Evolutionary conservation across 352 stramenopile genomes (phyloP).

Genomic region (Globisporangium sylvaticum): DNA sequence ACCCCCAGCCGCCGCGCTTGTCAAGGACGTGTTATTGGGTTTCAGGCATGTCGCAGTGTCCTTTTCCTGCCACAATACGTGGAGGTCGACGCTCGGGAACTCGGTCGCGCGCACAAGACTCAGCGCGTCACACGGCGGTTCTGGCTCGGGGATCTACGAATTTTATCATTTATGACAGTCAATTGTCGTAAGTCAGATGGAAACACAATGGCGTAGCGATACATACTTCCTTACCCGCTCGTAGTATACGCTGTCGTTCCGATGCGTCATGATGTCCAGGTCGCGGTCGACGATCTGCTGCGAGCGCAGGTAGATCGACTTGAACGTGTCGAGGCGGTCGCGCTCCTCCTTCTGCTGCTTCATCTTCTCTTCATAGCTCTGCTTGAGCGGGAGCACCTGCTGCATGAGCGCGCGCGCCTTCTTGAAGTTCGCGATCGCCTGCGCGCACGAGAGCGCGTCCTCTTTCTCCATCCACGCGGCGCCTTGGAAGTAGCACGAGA

Average conservation of each 20-base stretch:
- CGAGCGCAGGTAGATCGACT: constrained; percentile 43
- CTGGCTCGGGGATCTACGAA: constrained; percentile 43
- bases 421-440: constrained; percentile 62
- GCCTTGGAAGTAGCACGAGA: constrained; percentile 64
- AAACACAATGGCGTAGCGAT: background rate
- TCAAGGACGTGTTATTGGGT: constrained; percentile 10
- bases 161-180: background rate
- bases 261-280: constrained; percentile 60
- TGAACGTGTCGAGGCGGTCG: constrained; percentile 31
- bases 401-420: constrained; percentile 36
- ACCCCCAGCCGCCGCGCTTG: background rate
- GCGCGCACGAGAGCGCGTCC: constrained; percentile 39
- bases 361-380: constrained; percentile 38
- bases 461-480: constrained; percentile 49
- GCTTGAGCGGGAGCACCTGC: constrained; percentile 26
- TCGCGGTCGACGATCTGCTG: constrained; percentile 65
- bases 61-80: constrained; percentile 43
- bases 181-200: background rate
- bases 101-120: constrained; percentile 47
- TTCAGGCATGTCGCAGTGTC: constrained; percentile 49
- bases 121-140: constrained; percentile 31
- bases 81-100: constrained; percentile 28
- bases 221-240: constrained; percentile 33
- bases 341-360: constrained; percentile 30
- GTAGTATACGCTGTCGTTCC: constrained; percentile 72